phyloP scores from a whole-genome alignment of 306 rosid genomes.

The Begonia peltatifolia region DNA sequence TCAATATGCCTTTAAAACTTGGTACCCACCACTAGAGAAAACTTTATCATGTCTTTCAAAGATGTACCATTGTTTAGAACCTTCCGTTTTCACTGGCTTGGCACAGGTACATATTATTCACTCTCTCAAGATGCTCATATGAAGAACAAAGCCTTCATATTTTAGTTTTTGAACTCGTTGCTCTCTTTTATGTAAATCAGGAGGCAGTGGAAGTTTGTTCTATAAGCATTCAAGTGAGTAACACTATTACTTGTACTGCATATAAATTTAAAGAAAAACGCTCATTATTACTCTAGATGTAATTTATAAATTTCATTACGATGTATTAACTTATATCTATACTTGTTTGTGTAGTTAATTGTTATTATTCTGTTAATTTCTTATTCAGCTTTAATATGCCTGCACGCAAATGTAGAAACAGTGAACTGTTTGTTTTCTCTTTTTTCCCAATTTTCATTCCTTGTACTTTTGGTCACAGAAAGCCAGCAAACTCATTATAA shows the following conservation, averaged over 20 bases:
- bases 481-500: constrained; percentile 81
- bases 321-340: background rate
- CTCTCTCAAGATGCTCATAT: background rate
- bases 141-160: too few relatives aligned
- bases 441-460: constrained; percentile 15
- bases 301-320: background rate
- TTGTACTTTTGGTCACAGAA: constrained; percentile 25
- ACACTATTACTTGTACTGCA: too few relatives aligned
- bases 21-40: constrained; percentile 96
- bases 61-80: constrained; percentile 85
- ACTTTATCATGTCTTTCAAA: constrained; percentile 88
- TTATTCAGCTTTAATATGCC: too few relatives aligned
- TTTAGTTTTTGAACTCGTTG: background rate
- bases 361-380: too few relatives aligned
- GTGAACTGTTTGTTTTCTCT: background rate
- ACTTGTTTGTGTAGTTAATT: too few relatives aligned
- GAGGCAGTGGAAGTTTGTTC: constrained; percentile 97
- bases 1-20: constrained; percentile 53
- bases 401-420: background rate
- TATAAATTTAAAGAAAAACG: too few relatives aligned
- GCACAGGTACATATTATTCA: constrained; percentile 56
- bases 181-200: constrained; percentile 24
- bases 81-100: constrained; percentile 86
- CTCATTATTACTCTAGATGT: too few relatives aligned
- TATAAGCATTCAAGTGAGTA: constrained; percentile 67